phyloP scores from a whole-genome alignment of 2,329 filamentous ascomycete species.

The Parastagonospora avenae region DNA sequence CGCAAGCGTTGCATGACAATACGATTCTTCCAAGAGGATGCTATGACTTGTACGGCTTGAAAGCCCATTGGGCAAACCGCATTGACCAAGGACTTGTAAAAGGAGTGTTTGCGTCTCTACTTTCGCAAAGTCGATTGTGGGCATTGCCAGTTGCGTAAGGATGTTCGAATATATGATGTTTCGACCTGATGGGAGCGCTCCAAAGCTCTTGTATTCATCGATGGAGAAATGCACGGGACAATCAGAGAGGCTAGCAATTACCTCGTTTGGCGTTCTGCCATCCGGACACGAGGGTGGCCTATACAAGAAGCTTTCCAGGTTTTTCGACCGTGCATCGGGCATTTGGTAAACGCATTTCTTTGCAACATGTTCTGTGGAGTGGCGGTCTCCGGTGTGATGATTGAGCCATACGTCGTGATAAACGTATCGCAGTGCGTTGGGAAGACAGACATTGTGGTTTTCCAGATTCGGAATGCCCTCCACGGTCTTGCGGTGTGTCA shows the following conservation, averaged over 20 bases:
- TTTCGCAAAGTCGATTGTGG: constrained; percentile 58
- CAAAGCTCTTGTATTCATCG: constrained; percentile 61
- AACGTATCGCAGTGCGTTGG: constrained; percentile 52
- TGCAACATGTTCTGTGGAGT: constrained; percentile 18
- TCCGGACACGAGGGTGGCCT: constrained; percentile 30
- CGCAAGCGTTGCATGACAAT: constrained; percentile 30
- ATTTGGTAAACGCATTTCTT: constrained; percentile 51
- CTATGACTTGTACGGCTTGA: constrained; percentile 45
- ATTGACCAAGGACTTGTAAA: constrained; percentile 57
- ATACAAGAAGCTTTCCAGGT: constrained; percentile 51
- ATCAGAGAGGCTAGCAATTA: constrained; percentile 46
- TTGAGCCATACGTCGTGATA: constrained; percentile 30
- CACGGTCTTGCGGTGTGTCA: constrained; percentile 42
- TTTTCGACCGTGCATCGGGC: constrained; percentile 27
- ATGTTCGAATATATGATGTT: constrained; percentile 63
- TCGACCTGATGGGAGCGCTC: constrained; percentile 54
- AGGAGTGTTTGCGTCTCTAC: constrained; percentile 55
- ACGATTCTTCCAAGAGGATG: constrained; percentile 41
- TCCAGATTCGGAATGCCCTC: constrained; percentile 28
- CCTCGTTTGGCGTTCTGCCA: constrained; percentile 54
- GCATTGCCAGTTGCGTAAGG: constrained; percentile 54
- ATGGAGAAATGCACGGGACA: constrained; percentile 58
- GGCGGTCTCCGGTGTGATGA: constrained; percentile 19
- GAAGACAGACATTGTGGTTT: constrained; percentile 50
- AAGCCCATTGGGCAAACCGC: constrained; percentile 42